Evolutionary conservation across 495 filamentous ascomycete genomes (phyloP).

Genomic region (Penicillium egyptiacum): DNA sequence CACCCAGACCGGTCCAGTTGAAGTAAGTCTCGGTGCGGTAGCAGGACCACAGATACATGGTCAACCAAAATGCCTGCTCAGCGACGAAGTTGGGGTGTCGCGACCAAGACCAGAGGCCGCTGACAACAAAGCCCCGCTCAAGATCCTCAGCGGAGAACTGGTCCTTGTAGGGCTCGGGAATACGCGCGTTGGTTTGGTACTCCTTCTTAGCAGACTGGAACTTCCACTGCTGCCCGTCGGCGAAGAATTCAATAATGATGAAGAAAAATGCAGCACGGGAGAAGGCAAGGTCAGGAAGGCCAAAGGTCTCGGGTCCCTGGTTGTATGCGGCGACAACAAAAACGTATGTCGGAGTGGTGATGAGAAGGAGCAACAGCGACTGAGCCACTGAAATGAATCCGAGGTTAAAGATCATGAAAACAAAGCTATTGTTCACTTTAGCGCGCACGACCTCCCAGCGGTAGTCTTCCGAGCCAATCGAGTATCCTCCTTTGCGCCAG

Average conservation of each 20-base stretch:
- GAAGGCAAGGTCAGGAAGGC: conserved; percentile 65
- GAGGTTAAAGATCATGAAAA: conserved; percentile 84
- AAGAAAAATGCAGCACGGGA: conserved; percentile 65
- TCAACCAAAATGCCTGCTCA: conserved; percentile 89
- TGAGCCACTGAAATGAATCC: conserved; percentile 85
- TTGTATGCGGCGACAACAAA: conserved; percentile 61
- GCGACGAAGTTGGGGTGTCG: conserved; percentile 94
- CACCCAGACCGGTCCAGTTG: conserved; percentile 79
- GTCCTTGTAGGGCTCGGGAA: conserved; percentile 51
- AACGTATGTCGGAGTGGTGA: conserved; percentile 81
- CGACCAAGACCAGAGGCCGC: conserved; percentile 79
- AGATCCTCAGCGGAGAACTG: conserved; percentile 66
- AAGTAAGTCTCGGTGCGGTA: conserved; percentile 64
- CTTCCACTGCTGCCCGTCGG: conserved; percentile 93
- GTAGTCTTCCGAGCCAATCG: conserved; percentile 88
- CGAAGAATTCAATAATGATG: conserved; percentile 72
- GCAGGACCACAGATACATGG: conserved; percentile 83
- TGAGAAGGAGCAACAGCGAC: conserved; percentile 62
- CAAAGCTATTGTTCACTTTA: conserved; percentile 48
- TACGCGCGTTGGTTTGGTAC: conserved; percentile 70
- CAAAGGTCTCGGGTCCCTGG: conserved; percentile 41
- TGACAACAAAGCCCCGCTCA: conserved; percentile 86
- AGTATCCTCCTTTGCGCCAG: conserved; percentile 93
- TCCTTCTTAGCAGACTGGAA: conserved; percentile 78
- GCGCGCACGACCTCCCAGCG: conserved; percentile 67